phyloP scores from a whole-genome alignment of 106 monocot species.

The Dendrobium huoshanense region DNA sequence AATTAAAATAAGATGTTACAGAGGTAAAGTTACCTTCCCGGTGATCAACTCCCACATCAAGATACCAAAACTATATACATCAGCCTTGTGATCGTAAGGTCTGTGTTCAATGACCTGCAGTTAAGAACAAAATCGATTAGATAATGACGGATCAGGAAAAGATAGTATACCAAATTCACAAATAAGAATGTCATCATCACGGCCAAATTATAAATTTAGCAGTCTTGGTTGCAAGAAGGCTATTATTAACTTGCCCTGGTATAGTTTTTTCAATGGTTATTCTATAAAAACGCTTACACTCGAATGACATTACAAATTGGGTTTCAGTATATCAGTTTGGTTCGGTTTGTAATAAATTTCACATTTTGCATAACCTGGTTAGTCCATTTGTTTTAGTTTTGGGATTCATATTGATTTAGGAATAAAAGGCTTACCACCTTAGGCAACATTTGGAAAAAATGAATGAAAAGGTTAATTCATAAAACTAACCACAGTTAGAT shows the following conservation, averaged over 20 bases:
- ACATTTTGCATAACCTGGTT: not conserved
- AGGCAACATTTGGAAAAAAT: too few relatives aligned
- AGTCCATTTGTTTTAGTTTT: not conserved
- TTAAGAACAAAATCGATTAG: conserved; percentile 5
- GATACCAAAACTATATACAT: conserved; percentile 74
- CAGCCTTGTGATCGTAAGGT: conserved; percentile 83
- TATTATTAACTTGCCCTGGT: too few relatives aligned
- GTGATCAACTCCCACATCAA: conserved; percentile 75
- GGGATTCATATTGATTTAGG: too few relatives aligned
- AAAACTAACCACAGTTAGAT: not conserved
- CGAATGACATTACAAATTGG: too few relatives aligned
- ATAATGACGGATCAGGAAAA: not conserved
- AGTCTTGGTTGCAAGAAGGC: too few relatives aligned
- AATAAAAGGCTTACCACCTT: too few relatives aligned
- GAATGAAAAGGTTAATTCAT: not conserved
- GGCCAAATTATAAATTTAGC: not conserved
- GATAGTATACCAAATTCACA: not conserved
- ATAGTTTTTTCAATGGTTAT: too few relatives aligned
- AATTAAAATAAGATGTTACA: not conserved
- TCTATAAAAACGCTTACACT: too few relatives aligned
- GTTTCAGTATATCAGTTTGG: not conserved
- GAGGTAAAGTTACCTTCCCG: conserved; percentile 40
- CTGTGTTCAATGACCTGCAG: conserved; percentile 79
- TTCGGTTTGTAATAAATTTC: not conserved
- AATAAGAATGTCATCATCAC: not conserved